phyloP scores from a whole-genome alignment of 1,284 basidiomycete species.

The Serendipita sp. region DNA sequence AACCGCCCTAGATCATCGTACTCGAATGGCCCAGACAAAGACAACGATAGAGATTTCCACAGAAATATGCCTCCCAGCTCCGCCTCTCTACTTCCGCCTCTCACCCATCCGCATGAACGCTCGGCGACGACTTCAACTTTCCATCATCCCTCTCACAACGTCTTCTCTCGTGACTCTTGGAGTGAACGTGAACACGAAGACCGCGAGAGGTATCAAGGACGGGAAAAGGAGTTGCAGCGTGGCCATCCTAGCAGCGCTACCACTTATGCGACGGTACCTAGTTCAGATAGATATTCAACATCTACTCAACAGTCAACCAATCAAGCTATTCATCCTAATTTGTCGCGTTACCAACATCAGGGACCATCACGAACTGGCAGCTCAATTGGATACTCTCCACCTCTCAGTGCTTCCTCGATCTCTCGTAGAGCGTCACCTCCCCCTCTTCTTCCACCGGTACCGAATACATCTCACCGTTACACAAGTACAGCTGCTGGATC shows the following conservation, averaged over 20 bases:
- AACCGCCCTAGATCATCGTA: not conserved
- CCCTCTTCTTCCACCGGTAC: constrained; percentile 2
- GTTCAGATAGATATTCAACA: not conserved
- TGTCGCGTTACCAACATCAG: not conserved
- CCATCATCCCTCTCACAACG: too few species aligned
- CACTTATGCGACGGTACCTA: not conserved
- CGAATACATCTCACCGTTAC: not conserved
- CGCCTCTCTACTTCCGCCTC: too few species aligned
- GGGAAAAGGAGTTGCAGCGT: not conserved
- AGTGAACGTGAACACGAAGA: not conserved
- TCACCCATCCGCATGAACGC: too few species aligned
- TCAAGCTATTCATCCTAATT: not conserved
- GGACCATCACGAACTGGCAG: not conserved
- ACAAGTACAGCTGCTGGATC: not conserved
- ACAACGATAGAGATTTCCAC: not conserved
- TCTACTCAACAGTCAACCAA: not conserved
- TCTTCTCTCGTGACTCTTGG: not conserved
- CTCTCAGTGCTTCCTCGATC: not conserved
- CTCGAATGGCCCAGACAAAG: not conserved
- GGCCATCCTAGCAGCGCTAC: not conserved
- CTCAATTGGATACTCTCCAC: not conserved
- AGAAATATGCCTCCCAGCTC: too few species aligned
- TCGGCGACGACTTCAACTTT: too few species aligned
- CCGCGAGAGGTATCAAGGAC: not conserved
- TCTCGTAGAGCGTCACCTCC: not conserved